Evolutionary conservation across 345 rosid genomes (phyloP), one percentile per base, ranked within the genome.

Genomic region (Excoecaria cochinchinensis): DNA sequence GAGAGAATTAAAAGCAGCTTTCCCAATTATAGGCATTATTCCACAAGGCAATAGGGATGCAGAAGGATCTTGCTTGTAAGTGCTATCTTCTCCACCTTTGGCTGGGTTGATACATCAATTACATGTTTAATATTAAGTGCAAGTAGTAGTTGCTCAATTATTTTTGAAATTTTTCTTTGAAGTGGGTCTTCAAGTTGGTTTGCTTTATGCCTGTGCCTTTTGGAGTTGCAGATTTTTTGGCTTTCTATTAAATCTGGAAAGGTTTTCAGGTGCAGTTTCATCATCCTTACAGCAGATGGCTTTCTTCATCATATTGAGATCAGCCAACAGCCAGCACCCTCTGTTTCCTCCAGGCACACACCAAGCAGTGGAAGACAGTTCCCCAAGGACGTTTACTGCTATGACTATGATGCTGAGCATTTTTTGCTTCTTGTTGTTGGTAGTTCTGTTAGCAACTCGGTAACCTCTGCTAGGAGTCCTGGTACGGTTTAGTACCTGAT

Each of bases 251-350:
- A 79, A 72, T 58, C 50, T 75, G 69, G 71, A 70, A 71, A 73
- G 72, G 69, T 67, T 79, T 77, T 79, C 91, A 90, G 98, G 91
- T 90, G 97, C 68, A 82, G 89, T 74, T 91, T 92, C 87, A 77
- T 79, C 47, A 74, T 86, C 60, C 84, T 91, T 68, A 89, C 92
- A 48, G 81, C 88, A 64, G 96, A 90, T 86, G 99, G 98, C 79
- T 84, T 75, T 44, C 81, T 93, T 78, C 88, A 90, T 77, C 86
- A 74, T 65, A 81, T 89, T 52, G 97, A 93, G 85, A 83, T 88
- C 72, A 85, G 93, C 84, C 87, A 79, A 77, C 92, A 90, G 76
- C 88, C 92, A 71, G 80, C 86, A 76, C 84, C 89, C 71, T 88
- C 92, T 70, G 82, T 85, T 81, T 81, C 87, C 75, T 84, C 90